Conservation (phyloP, 805 yeast genomes). For the Yarrowia hollandica region DNA sequence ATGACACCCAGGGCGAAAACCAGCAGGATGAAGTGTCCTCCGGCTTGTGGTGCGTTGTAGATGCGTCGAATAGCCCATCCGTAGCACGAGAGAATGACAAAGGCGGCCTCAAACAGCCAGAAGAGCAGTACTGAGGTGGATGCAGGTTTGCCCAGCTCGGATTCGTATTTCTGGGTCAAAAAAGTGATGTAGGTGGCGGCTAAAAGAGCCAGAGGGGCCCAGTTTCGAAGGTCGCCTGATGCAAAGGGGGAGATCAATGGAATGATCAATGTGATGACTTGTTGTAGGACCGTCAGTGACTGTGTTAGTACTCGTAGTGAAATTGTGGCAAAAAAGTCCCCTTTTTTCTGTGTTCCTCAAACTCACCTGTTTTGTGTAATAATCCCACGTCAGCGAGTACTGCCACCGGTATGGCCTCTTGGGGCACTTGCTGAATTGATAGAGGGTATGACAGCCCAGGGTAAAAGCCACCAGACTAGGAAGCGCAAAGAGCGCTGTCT, state of each 20-base stretch:
- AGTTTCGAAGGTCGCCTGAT: background rate
- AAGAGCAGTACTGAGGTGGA: constrained; percentile 33
- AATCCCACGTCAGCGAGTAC: constrained; percentile 5
- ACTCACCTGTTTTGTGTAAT: constrained; percentile 15
- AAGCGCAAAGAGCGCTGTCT: constrained; percentile 10
- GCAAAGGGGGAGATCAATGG: background rate
- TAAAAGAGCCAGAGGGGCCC: constrained; percentile 21
- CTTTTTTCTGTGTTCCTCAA: too few species aligned
- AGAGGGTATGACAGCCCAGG: background rate
- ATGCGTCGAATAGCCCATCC: constrained; percentile 26
- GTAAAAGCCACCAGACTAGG: background rate
- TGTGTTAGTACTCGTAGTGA: background rate
- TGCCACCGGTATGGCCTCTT: constrained; percentile 4
- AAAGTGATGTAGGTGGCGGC: constrained; percentile 7
- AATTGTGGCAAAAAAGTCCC: background rate
- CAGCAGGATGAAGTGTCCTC: background rate
- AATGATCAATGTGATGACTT: background rate
- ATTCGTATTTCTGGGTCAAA: background rate
- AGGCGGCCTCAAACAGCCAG: constrained; percentile 33
- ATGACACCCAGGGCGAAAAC: background rate
- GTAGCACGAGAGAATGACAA: constrained; percentile 31
- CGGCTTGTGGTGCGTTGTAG: background rate
- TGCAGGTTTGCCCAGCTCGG: constrained; percentile 29
- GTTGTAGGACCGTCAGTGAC: background rate
- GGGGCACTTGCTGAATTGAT: background rate